Evolutionary conservation across 495 filamentous ascomycete species (phyloP).

Genomic region (Penicillium crystallinum): DNA sequence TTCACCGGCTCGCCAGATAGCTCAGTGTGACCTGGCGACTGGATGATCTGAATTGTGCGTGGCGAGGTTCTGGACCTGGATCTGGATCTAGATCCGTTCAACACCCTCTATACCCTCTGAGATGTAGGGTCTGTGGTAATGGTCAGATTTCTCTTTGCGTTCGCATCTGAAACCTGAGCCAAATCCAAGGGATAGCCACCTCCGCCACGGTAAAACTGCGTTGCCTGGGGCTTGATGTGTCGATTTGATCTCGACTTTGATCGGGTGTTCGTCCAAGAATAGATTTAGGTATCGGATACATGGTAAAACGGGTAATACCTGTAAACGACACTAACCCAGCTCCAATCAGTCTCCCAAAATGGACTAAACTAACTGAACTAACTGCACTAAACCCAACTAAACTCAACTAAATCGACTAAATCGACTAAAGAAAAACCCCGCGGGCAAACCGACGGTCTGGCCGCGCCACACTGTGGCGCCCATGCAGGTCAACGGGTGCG

Average conservation of each 20-base stretch:
- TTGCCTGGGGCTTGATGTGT: constrained; percentile 11
- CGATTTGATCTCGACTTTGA: constrained; percentile 5
- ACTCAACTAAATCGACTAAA: too few relatives aligned
- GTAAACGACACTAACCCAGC: neutral
- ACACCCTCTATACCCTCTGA: too few relatives aligned
- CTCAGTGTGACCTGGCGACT: constrained; percentile 2
- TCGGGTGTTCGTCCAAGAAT: constrained; percentile 1
- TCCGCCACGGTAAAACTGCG: neutral
- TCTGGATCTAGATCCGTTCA: too few relatives aligned
- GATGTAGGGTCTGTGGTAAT: too few relatives aligned
- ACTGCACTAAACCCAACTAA: too few relatives aligned
- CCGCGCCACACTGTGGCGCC: constrained; percentile 1
- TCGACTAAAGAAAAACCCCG: too few relatives aligned
- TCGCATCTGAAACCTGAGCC: neutral
- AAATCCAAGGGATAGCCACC: neutral
- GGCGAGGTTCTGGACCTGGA: too few relatives aligned
- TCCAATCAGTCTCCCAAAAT: too few relatives aligned
- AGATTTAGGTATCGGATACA: neutral
- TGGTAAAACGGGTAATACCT: neutral
- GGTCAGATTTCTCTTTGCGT: too few relatives aligned
- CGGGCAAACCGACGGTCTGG: neutral
- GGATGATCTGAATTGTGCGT: neutral
- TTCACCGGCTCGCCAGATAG: neutral
- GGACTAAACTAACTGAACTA: too few relatives aligned
- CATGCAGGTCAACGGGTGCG: constrained; percentile 5